Base-by-base conservation (phyloP, 192 early-diverging fungal genomes). In the Umbelopsis isabellina region DNA sequence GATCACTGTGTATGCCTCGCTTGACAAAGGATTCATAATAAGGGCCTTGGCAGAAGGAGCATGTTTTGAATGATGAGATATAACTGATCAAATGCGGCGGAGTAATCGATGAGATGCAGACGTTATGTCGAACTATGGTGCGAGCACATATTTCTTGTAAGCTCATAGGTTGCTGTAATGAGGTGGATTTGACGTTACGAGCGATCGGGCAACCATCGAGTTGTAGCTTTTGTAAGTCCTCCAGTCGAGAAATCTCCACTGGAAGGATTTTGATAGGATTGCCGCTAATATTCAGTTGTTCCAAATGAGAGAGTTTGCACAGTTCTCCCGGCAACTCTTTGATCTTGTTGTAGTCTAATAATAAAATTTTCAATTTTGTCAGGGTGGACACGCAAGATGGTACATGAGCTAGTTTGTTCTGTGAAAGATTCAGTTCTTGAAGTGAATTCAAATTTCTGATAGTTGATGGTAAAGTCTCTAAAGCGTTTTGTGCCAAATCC, bases 31-130 rank as follows among this genome's bases (percentile, higher is more conserved):
- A 72, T 16, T 93, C 91, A 73, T 92, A 92, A 68, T 92, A 93
- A 23, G 94, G 94, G 5, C 92, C 93, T 8, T 77, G 77, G 75
- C 94, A 96, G 77, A 89, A 93, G 8, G 88, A 83, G 76, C 94
- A 96, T 15, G 66, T 50, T 20, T 82, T 77, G 0, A 84, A 85
- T n/a, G 80, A 83, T 18, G 80, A 74, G 23, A 96, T 68, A 73
- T 94, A 95, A 6, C 68, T 58, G 72, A 85, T 82, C 25, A 96
- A 45, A 58, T 93, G 76, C 15, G 70, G 71, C 9, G 83, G 83
- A 13, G 84, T 75, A 58, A 79, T 72, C 20, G 79, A 44, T 25
- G 82, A 81, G 49, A 92, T 80, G 13, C 86, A 83, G 16, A 92
- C 68, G 49, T 90, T 82, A 8, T 87, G 78, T 16, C 91, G 84